phyloP scores from a whole-genome alignment of 306 rosid genomes.

The Betula pendula region DNA sequence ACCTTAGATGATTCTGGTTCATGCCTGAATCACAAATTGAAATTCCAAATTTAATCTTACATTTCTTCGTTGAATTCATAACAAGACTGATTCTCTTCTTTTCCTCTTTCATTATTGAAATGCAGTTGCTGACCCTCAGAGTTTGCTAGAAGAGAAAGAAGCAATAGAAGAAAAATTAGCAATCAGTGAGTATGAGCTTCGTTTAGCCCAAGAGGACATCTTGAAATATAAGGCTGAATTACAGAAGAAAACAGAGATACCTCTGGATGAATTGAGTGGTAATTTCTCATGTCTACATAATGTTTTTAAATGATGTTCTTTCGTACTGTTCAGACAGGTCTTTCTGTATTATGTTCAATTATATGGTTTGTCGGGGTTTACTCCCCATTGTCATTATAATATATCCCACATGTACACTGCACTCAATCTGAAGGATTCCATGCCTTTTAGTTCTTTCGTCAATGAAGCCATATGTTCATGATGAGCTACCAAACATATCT shows the following conservation, averaged over 20 bases:
- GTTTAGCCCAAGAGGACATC: constrained; percentile 91
- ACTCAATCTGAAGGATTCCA: neutral
- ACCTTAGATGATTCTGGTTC: neutral
- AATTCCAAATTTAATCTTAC: neutral
- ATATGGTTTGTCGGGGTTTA: constrained; percentile 13
- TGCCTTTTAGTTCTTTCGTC: constrained; percentile 9
- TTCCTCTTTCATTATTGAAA: constrained; percentile 34
- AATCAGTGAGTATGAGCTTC: constrained; percentile 83
- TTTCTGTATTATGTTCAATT: constrained; percentile 18
- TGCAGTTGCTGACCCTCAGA: constrained; percentile 95
- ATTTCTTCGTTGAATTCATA: neutral
- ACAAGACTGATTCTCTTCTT: constrained; percentile 11
- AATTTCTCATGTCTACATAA: constrained; percentile 24
- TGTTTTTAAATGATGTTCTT: constrained; percentile 2
- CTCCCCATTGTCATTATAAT: too few species aligned
- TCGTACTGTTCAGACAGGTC: constrained; percentile 2
- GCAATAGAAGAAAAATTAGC: constrained; percentile 79
- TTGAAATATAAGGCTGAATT: constrained; percentile 58
- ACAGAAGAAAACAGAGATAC: constrained; percentile 59
- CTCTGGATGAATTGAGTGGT: constrained; percentile 51
- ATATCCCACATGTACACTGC: constrained; percentile 7
- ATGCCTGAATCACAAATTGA: neutral
- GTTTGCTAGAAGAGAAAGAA: constrained; percentile 84
- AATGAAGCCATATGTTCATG: neutral
- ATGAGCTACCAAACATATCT: neutral